Conservation (phyloP, 345 rosid species). For the Linum usitatissimum region DNA sequence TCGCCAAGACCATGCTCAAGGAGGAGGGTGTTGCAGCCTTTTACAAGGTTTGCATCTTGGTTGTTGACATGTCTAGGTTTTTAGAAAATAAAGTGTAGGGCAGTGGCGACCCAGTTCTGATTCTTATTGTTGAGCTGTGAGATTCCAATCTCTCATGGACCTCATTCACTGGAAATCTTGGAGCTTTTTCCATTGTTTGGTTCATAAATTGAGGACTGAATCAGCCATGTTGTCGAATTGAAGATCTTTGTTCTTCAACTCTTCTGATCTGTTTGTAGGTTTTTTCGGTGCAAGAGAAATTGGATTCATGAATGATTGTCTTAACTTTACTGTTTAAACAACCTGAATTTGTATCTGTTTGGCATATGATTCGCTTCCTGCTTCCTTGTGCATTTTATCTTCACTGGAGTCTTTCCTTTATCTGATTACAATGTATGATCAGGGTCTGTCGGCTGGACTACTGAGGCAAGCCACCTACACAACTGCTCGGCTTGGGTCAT, state of each 20-base stretch:
- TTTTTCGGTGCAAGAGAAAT: not conserved
- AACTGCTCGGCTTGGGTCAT: conserved; percentile 95
- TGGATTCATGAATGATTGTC: not conserved
- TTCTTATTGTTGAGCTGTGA: conserved; percentile 1
- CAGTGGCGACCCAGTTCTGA: not conserved
- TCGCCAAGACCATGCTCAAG: conserved; percentile 70
- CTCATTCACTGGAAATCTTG: too few relatives aligned
- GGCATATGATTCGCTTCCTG: not conserved
- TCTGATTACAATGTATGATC: not conserved
- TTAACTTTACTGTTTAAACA: not conserved
- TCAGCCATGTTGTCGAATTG: not conserved
- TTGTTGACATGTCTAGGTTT: not conserved
- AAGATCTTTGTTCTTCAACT: not conserved
- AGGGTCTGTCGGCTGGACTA: conserved; percentile 93
- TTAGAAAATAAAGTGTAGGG: not conserved
- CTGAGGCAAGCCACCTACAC: conserved; percentile 97
- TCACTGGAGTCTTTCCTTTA: not conserved
- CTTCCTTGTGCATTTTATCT: not conserved
- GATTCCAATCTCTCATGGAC: not conserved
- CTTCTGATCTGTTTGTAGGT: not conserved
- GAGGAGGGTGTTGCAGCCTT: conserved; percentile 83
- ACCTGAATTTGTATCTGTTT: not conserved
- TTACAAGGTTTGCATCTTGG: conserved; percentile 56
- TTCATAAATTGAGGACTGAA: too few relatives aligned
- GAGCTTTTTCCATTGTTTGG: too few relatives aligned